Percentiles rank a stretch among this genome's conserved stretches.
Conservation (phyloP, 2,329 filamentous ascomycete species). For the Sporothrix protearum region DNA sequence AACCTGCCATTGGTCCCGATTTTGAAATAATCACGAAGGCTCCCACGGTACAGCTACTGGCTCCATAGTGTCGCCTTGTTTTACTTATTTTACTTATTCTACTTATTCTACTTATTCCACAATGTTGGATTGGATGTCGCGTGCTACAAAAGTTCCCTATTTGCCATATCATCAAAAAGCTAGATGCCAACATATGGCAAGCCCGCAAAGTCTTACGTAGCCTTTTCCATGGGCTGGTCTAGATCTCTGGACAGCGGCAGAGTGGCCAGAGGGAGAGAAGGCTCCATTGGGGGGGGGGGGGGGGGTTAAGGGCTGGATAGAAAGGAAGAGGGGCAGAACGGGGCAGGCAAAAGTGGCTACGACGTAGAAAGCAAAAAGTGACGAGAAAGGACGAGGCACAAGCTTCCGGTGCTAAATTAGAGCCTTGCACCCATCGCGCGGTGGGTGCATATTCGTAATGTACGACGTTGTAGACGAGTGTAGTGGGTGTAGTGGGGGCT, state of each 20-base stretch:
- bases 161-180: not conserved
- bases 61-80: not conserved
- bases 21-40: not conserved
- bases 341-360: not conserved
- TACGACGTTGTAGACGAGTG: too few species aligned
- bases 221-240: not conserved
- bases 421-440: not conserved
- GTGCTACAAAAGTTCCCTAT: not conserved
- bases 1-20: not conserved
- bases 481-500: not conserved
- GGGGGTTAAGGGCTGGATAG: not conserved
- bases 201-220: not conserved
- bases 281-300: too few species aligned
- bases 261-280: not conserved
- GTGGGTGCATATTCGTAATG: not conserved
- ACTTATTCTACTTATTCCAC: not conserved
- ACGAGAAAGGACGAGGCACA: not conserved
- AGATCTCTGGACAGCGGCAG: not conserved
- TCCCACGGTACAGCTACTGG: not conserved
- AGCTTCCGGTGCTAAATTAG: not conserved
- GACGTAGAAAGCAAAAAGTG: not conserved
- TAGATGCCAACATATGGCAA: not conserved
- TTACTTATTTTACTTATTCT: too few species aligned
- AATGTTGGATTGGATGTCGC: not conserved
- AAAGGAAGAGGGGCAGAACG: not conserved